These are phyloP conservation scores for Thelonectria blattea DNA, from an alignment of 2,329 filamentous ascomycete species.

Conservation along the genomic window DNA sequence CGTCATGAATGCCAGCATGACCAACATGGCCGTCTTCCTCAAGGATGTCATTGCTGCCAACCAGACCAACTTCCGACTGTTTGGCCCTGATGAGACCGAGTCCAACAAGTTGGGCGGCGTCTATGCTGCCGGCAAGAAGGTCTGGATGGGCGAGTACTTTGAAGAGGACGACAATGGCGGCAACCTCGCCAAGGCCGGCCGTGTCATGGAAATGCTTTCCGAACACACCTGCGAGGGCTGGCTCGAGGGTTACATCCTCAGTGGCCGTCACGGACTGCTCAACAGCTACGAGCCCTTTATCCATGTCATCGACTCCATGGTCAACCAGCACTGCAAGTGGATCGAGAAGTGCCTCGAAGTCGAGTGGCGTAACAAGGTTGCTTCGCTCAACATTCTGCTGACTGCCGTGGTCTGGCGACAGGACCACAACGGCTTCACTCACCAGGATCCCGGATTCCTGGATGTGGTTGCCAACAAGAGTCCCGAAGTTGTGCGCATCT, in stretches of 20 bases:
- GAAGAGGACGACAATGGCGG: constrained; percentile 77
- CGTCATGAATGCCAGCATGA: constrained; percentile 68
- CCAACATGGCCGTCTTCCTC: constrained; percentile 70
- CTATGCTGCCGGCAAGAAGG: constrained; percentile 78
- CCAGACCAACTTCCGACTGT: constrained; percentile 72
- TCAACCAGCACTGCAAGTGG: constrained; percentile 88
- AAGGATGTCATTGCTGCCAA: constrained; percentile 72
- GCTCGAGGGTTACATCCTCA: constrained; percentile 80
- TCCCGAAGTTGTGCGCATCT: constrained; percentile 80
- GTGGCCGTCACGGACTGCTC: constrained; percentile 75
- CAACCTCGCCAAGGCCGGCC: constrained; percentile 70
- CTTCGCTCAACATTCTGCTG: constrained; percentile 80
- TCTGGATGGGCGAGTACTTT: constrained; percentile 81
- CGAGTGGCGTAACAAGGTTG: constrained; percentile 75
- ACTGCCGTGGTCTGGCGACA: constrained; percentile 83
- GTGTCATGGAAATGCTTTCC: constrained; percentile 85
- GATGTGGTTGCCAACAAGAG: constrained; percentile 82
- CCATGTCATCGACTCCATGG: constrained; percentile 84
- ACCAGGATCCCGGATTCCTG: constrained; percentile 81
- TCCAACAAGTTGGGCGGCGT: constrained; percentile 78
- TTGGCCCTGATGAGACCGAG: constrained; percentile 81
- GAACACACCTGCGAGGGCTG: constrained; percentile 82
- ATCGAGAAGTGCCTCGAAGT: constrained; percentile 82
- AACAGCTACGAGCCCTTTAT: constrained; percentile 87
- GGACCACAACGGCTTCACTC: constrained; percentile 84